These are phyloP conservation scores for Curvularia spicifera DNA, from an alignment of 2,329 filamentous ascomycete genomes.

Conservation along the genomic window DNA sequence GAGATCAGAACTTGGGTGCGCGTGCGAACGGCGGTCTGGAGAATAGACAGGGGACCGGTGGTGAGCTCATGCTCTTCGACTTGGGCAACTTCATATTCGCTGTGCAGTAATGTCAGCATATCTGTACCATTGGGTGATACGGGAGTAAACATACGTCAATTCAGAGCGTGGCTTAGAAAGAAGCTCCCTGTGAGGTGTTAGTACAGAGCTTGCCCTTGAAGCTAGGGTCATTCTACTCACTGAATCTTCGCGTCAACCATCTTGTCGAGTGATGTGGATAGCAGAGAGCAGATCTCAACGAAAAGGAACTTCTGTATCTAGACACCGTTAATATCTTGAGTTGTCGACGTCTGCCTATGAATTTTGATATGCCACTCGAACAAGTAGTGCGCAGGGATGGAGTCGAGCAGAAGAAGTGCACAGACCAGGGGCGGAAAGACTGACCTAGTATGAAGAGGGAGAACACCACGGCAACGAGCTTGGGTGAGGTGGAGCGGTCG, in stretches of 20 bases:
- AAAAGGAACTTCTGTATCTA: conserved; percentile 9
- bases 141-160: conserved; percentile 73
- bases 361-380: conserved; percentile 21
- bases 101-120: conserved; percentile 50
- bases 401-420: conserved; percentile 27
- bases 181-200: conserved; percentile 71
- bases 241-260: conserved; percentile 54
- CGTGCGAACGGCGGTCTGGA: conserved; percentile 93
- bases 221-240: conserved; percentile 35
- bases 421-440: conserved; percentile 26
- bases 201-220: conserved; percentile 11
- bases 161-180: conserved; percentile 87
- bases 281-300: neutral
- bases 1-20: conserved; percentile 97
- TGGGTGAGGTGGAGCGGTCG: conserved; percentile 34
- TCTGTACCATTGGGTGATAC: neutral
- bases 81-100: conserved; percentile 88
- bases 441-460: conserved; percentile 30
- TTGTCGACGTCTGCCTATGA: conserved; percentile 28
- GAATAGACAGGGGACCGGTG: conserved; percentile 84
- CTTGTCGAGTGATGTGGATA: conserved; percentile 11
- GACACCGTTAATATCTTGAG: conserved; percentile 30
- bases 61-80: conserved; percentile 81
- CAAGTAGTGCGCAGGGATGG: conserved; percentile 18
- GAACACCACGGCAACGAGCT: conserved; percentile 40